Percentiles rank a stretch among this genome's conserved stretches.
These are phyloP conservation scores for Camptophora hylomeconis DNA, from an alignment of 2,329 filamentous ascomycete genomes.

Conservation along the genomic window DNA sequence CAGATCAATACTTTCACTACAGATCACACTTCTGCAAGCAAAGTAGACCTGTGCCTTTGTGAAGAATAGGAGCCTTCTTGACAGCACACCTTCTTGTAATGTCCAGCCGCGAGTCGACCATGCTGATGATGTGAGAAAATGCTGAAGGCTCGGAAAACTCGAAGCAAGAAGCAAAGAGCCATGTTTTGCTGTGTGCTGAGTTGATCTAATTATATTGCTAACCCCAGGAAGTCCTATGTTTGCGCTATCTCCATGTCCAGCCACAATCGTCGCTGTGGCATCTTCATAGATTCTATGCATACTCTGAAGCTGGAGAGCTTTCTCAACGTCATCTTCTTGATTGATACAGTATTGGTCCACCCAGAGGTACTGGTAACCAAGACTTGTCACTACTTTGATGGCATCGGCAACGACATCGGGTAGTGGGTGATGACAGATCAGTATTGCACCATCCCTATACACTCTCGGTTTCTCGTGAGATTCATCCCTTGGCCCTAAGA, in stretches of 20 bases:
- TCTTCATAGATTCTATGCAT: constrained; percentile 10
- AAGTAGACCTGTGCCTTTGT: constrained; percentile 2
- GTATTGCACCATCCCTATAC: too few relatives aligned
- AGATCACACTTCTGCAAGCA: constrained; percentile 1
- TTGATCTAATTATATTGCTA: not conserved
- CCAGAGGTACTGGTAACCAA: constrained; percentile 12
- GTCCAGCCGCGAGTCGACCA: constrained; percentile 4
- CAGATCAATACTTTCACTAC: constrained; percentile 2
- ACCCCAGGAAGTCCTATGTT: constrained; percentile 7
- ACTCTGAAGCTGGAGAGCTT: constrained; percentile 3
- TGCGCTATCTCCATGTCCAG: constrained; percentile 1
- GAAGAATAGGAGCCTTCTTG: constrained; percentile 2
- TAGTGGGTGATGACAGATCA: too few relatives aligned
- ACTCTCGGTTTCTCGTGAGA: too few relatives aligned
- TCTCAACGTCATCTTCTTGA: constrained; percentile 9
- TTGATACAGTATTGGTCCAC: constrained; percentile 12
- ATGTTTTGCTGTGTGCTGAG: not conserved
- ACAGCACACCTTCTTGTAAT: constrained; percentile 3
- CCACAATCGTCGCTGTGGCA: constrained; percentile 7
- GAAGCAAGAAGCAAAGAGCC: not conserved
- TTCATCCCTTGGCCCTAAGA: too few relatives aligned
- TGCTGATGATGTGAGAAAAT: not conserved
- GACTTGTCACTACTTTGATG: constrained; percentile 4
- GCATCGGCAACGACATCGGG: constrained; percentile 9
- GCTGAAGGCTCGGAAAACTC: not conserved